phyloP scores from a whole-genome alignment of 306 rosid species.

The Fragaria ananassa region DNA sequence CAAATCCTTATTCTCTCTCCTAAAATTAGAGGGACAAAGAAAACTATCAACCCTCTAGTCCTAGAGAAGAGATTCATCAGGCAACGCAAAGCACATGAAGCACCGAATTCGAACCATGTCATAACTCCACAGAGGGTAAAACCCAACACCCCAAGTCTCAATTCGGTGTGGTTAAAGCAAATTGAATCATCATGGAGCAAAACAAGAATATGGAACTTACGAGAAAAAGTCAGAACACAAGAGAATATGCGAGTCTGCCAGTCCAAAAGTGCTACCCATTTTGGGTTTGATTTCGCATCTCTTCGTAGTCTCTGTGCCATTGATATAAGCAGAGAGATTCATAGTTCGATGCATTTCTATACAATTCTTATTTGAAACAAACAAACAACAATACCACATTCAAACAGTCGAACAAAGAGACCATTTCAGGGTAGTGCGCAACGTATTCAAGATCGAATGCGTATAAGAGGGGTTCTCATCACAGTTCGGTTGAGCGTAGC shows the following conservation, averaged over 20 bases:
- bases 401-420: too few species aligned
- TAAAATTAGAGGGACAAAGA: conserved; percentile 24
- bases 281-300: conserved; percentile 45
- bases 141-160: conserved; percentile 23
- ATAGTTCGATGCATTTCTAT: conserved; percentile 29
- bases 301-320: conserved; percentile 39
- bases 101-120: not conserved
- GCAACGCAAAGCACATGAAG: conserved; percentile 36
- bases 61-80: conserved; percentile 36
- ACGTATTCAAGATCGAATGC: too few species aligned
- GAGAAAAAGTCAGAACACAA: not conserved
- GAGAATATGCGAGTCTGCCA: conserved; percentile 33
- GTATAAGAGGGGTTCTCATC: too few species aligned
- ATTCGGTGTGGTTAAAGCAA: conserved; percentile 81
- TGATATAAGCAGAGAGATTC: conserved; percentile 35
- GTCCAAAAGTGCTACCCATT: conserved; percentile 51
- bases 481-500: too few species aligned
- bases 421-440: too few species aligned
- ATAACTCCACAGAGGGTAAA: conserved; percentile 10
- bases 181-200: conserved; percentile 68
- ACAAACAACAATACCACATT: not conserved
- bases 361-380: not conserved
- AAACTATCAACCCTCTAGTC: conserved; percentile 7
- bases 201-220: not conserved
- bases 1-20: conserved; percentile 39